Percentiles rank a stretch among this genome's conserved stretches.
These are phyloP conservation scores for Mucuna pruriens DNA, from an alignment of 306 rosid genomes.

Conservation along the genomic window DNA sequence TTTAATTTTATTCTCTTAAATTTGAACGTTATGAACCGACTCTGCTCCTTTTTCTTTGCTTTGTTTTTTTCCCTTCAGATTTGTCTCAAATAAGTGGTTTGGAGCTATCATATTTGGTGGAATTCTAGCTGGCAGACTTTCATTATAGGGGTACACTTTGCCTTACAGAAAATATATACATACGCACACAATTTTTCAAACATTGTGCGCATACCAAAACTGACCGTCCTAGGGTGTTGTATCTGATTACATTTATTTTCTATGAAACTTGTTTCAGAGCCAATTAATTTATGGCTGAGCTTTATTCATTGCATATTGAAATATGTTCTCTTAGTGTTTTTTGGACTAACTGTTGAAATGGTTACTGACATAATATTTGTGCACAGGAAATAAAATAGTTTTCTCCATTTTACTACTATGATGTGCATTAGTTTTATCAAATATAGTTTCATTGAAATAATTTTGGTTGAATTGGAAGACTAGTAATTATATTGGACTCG, in stretches of 20 bases:
- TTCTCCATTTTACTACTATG: not conserved
- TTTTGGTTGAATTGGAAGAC: conserved; percentile 14
- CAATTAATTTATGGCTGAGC: not conserved
- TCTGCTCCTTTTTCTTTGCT: conserved; percentile 2
- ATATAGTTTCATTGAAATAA: not conserved
- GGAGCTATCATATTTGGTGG: conserved; percentile 88
- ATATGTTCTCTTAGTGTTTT: conserved; percentile 10
- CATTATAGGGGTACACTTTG: conserved; percentile 52
- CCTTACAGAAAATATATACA: not conserved
- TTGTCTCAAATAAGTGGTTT: conserved; percentile 95
- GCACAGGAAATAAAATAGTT: conserved; percentile 5
- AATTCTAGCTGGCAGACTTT: conserved; percentile 71
- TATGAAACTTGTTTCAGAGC: not conserved
- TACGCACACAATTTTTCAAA: not conserved
- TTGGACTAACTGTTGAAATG: conserved; percentile 15
- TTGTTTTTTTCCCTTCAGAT: conserved; percentile 49
- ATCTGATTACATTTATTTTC: not conserved
- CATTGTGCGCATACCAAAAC: not conserved
- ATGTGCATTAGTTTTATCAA: conserved; percentile 5
- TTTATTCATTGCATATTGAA: conserved; percentile 15
- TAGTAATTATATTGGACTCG: conserved; percentile 10
- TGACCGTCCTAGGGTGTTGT: not conserved
- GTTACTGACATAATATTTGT: conserved; percentile 3
- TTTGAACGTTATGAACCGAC: conserved; percentile 28
- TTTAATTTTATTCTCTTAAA: not conserved